phyloP scores from a whole-genome alignment of 805 yeast species.

The Saturnispora halmiae region DNA sequence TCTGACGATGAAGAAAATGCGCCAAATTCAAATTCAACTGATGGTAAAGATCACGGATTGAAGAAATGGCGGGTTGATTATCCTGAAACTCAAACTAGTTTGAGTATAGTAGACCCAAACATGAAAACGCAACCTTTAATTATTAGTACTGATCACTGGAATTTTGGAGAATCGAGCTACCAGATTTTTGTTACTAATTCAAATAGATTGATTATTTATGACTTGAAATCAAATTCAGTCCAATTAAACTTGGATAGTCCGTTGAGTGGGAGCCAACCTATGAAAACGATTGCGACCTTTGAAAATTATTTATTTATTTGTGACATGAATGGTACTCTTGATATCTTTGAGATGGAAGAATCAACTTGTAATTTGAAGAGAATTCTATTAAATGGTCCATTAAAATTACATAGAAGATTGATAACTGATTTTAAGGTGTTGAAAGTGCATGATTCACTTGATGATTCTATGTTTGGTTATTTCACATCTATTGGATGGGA shows the following conservation, averaged over 20 bases:
- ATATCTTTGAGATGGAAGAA: constrained; percentile 10
- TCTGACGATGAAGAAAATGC: not conserved
- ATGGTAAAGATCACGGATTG: constrained; percentile 16
- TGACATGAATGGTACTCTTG: constrained; percentile 29
- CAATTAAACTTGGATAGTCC: constrained; percentile 12
- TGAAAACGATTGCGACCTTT: constrained; percentile 19
- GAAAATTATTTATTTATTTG: constrained; percentile 21
- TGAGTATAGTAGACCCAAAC: constrained; percentile 16
- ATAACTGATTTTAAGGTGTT: constrained; percentile 18
- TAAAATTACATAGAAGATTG: constrained; percentile 26
- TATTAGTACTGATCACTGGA: constrained; percentile 13
- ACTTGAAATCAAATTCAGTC: constrained; percentile 16
- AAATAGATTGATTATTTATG: constrained; percentile 21
- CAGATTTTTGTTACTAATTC: constrained; percentile 26
- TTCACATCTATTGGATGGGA: constrained; percentile 58
- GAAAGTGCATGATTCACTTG: constrained; percentile 1
- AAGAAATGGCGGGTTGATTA: constrained; percentile 23
- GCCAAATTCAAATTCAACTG: not conserved
- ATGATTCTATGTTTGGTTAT: constrained; percentile 27
- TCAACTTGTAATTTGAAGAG: not conserved
- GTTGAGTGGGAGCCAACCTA: constrained; percentile 14
- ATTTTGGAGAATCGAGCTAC: not conserved
- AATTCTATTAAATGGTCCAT: not conserved
- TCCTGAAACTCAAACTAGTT: constrained; percentile 12
- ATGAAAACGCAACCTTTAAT: not conserved